A percentile compares a stretch with the other conserved stretches of the same genome.
Evolutionary conservation across 2,329 filamentous ascomycete genomes (phyloP).

Genomic region (Aspergillus luchuensis): DNA sequence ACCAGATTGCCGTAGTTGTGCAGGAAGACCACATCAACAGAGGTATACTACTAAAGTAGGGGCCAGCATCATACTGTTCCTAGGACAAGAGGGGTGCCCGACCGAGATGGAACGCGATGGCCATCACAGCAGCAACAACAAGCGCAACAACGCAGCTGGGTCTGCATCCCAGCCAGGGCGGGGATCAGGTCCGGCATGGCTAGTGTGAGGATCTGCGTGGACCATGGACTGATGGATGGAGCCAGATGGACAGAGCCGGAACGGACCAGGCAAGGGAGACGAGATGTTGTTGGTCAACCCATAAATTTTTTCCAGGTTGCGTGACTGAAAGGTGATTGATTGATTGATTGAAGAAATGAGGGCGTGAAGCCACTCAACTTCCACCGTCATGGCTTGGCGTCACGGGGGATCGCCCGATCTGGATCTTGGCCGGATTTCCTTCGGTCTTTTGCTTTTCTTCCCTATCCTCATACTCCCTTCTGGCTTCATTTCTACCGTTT

Average conservation of each 20-base stretch:
- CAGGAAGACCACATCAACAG: neutral
- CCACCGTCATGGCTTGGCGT: too few species aligned
- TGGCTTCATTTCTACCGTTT: too few species aligned
- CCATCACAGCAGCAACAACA: neutral
- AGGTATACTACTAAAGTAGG: neutral
- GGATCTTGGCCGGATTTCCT: neutral
- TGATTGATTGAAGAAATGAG: neutral
- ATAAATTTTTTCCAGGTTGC: neutral
- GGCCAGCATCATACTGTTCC: neutral
- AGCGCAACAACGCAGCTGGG: neutral
- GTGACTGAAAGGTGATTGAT: neutral
- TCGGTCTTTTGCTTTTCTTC: neutral
- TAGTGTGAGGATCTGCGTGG: neutral
- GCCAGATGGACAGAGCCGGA: neutral
- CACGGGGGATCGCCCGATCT: neutral
- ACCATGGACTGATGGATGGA: constrained; percentile 4
- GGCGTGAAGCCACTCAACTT: neutral
- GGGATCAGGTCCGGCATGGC: neutral
- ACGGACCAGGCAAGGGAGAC: neutral
- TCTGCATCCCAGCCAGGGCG: neutral
- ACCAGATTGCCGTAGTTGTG: neutral
- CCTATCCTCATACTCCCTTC: neutral
- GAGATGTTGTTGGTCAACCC: neutral
- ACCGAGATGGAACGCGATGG: neutral
- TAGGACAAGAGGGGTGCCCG: neutral